Percentiles rank a stretch among this genome's conserved stretches.
These are phyloP conservation scores for Ophiocordyceps camponoti-rufipedis DNA, from an alignment of 2,329 filamentous ascomycete genomes.

Conservation along the genomic window DNA sequence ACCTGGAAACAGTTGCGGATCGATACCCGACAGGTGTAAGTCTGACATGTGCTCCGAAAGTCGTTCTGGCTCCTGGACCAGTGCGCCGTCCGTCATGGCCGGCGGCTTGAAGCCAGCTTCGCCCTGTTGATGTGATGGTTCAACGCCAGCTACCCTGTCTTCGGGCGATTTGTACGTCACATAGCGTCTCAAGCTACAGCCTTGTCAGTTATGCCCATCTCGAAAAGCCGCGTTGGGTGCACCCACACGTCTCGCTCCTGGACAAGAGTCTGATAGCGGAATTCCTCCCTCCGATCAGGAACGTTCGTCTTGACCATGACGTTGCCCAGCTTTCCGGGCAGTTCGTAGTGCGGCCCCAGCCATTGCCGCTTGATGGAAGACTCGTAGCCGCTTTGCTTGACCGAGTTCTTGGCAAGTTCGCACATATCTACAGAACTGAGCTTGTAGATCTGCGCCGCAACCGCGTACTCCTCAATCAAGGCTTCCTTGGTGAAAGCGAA, in stretches of 20 bases:
- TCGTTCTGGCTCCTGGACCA: slow-evolving; percentile 17
- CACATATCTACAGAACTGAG: slow-evolving; percentile 96
- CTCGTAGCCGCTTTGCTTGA: slow-evolving; percentile 89
- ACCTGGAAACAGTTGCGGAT: slow-evolving; percentile 56
- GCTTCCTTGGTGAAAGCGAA: slow-evolving; percentile 98
- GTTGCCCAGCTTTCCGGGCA: slow-evolving; percentile 70
- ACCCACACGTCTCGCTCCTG: slow-evolving; percentile 74
- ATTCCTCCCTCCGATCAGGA: slow-evolving; percentile 79
- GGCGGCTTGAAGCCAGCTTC: not conserved
- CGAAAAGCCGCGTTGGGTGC: not conserved
- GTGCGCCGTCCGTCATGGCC: not conserved
- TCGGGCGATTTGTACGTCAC: slow-evolving; percentile 14
- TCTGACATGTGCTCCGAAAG: slow-evolving; percentile 20
- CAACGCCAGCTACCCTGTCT: slow-evolving; percentile 3
- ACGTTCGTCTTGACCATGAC: slow-evolving; percentile 93
- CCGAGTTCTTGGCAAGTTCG: slow-evolving; percentile 89
- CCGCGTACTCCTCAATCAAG: slow-evolving; percentile 92
- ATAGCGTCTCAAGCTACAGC: slow-evolving; percentile 23
- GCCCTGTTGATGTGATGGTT: not conserved
- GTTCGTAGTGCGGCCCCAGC: slow-evolving; percentile 63
- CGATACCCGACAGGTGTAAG: slow-evolving; percentile 33
- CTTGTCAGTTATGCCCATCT: not conserved
- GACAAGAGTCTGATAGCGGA: slow-evolving; percentile 67
- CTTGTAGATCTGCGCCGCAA: slow-evolving; percentile 97
- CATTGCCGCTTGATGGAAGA: slow-evolving; percentile 76